These are phyloP conservation scores for Amanita jacksonii DNA, from an alignment of 768 basidiomycete genomes.

Conservation along the genomic window DNA sequence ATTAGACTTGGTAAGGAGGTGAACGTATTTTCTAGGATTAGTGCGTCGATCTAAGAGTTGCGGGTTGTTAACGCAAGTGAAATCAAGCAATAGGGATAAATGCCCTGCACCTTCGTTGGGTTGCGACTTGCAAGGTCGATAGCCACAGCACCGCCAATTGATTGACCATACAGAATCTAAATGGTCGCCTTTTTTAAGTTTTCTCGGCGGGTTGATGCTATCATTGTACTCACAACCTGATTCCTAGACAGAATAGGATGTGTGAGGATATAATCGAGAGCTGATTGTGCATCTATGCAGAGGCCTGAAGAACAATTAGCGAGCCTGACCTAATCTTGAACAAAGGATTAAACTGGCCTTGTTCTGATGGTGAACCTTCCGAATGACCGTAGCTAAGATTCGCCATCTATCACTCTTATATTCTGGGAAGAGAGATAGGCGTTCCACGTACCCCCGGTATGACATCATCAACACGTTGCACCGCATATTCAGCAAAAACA, in stretches of 20 bases:
- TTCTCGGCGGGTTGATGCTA: background rate
- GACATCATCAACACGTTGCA: slow-evolving; percentile 94
- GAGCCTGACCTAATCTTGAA: background rate
- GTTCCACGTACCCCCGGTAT: slow-evolving; percentile 77
- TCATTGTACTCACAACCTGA: slow-evolving; percentile 42
- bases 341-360: slow-evolving; percentile 36
- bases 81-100: background rate
- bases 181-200: too few relatives aligned
- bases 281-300: slow-evolving; percentile 77
- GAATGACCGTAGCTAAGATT: slow-evolving; percentile 71
- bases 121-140: slow-evolving; percentile 82
- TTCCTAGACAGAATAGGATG: slow-evolving; percentile 59
- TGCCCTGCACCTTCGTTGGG: slow-evolving; percentile 43
- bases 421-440: background rate
- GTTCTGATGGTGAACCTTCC: slow-evolving; percentile 80
- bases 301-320: slow-evolving; percentile 38
- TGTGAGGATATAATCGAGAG: slow-evolving; percentile 60
- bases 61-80: background rate
- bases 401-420: slow-evolving; percentile 2
- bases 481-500: slow-evolving; percentile 74
- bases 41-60: slow-evolving; percentile 50
- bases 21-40: slow-evolving; percentile 93
- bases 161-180: slow-evolving; percentile 74
- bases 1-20: slow-evolving; percentile 74
- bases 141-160: slow-evolving; percentile 88